phyloP scores from a whole-genome alignment of 345 rosid species.

The Pistacia vera region DNA sequence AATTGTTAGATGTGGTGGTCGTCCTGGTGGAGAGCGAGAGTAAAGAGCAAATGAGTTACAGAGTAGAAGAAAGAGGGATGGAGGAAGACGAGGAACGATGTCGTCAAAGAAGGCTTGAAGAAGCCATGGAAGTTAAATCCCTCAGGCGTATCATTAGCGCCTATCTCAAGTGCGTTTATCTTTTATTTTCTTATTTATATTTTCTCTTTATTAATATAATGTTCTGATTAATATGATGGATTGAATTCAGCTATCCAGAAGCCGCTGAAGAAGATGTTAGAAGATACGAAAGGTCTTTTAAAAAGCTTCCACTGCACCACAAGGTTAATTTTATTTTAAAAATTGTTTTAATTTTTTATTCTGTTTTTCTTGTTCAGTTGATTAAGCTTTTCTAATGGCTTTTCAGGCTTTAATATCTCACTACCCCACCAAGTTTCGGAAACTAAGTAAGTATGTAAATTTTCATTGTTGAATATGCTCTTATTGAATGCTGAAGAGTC shows the following conservation, averaged over 20 bases:
- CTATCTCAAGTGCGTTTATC: conserved; percentile 67
- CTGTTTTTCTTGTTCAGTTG: not conserved
- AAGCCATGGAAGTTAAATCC: conserved; percentile 91
- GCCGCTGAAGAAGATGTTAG: conserved; percentile 87
- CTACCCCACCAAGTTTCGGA: conserved; percentile 64
- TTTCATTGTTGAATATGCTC: not conserved
- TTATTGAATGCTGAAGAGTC: not conserved
- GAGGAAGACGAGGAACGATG: conserved; percentile 63
- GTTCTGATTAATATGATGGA: not conserved
- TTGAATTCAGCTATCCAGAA: conserved; percentile 68
- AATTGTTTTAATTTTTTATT: not conserved
- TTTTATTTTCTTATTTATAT: not conserved
- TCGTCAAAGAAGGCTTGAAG: conserved; percentile 83
- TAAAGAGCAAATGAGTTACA: not conserved
- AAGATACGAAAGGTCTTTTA: conserved; percentile 75
- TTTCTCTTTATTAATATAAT: not conserved
- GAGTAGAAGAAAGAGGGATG: conserved; percentile 21
- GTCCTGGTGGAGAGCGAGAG: too few species aligned
- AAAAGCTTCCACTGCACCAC: conserved; percentile 75
- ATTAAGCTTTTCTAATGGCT: not conserved
- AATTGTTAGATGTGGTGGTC: too few species aligned
- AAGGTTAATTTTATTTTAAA: conserved; percentile 35
- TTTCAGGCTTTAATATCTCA: conserved; percentile 72
- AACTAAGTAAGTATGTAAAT: conserved; percentile 55
- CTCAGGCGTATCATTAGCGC: conserved; percentile 96